Evolutionary conservation across 345 rosid species (phyloP), one percentile per base, ranked within the genome.

Genomic region (Populus tremula): DNA sequence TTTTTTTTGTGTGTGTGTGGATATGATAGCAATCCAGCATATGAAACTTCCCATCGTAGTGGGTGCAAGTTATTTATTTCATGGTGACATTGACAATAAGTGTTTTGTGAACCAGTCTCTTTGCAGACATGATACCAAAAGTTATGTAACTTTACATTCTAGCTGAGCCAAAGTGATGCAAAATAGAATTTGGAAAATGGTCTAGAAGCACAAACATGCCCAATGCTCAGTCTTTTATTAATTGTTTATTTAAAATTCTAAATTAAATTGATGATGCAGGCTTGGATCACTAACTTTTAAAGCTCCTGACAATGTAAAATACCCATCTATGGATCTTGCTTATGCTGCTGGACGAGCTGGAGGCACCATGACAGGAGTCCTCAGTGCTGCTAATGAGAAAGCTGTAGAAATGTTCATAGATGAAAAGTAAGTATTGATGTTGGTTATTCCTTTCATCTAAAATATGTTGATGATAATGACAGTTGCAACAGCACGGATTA

Each of bases 341-440:
- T 96, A 93, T 80, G 86, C 99, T 38, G 99, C 99, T 39, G 99
- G 97, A 84, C 85, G 95, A 78, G 95, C 99, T 25, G 99, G 98
- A 83, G 99, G 99, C 75, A 96, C 99, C 64, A 96, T 96, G 99
- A 96, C 98, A 1, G 99, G 99, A 86, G 99, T 96, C 76, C 97
- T 96, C 71, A 92, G 99, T 41, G 98, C 97, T n/a, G 97, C 97
- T 72, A 91, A 93, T 12, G 97, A 93, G 86, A 89, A 87, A 86
- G 97, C 95, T 0, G 97, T 91, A 5, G 94, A 91, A 85, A 80
- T 91, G 91, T 93, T 93, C 85, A 89, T 96, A 1, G 79, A 88
- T 82, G 98, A 92, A 81, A 86, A 88, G 99, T 96, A 92, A 9
- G 90, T 70, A 35, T 56, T 36, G 12, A 59, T 59, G 64, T 4